These are phyloP conservation scores for Oropetium thomaeum DNA, from an alignment of 176 grass and related monocot genomes.

Conservation along the genomic window DNA sequence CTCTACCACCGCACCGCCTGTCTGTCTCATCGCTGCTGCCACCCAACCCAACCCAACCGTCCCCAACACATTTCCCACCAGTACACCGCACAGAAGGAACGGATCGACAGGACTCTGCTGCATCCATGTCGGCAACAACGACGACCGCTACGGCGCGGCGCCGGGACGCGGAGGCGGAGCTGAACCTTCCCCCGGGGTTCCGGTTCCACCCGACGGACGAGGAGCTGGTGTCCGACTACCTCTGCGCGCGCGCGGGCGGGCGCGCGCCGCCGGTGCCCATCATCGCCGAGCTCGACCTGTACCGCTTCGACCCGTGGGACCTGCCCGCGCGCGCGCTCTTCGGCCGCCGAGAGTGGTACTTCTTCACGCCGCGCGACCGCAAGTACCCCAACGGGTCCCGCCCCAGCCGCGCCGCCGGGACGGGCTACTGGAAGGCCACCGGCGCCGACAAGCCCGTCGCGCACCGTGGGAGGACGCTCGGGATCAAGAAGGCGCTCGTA, in stretches of 20 bases:
- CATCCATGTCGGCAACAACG: background rate
- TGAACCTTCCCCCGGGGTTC: constrained; percentile 77
- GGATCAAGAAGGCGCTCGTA: constrained; percentile 89
- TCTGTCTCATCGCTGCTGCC: background rate
- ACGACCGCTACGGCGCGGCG: background rate
- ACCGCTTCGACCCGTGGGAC: constrained; percentile 74
- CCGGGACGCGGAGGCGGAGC: constrained; percentile 76
- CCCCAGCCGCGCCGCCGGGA: constrained; percentile 57
- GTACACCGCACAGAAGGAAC: background rate
- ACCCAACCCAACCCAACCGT: background rate
- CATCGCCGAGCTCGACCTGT: constrained; percentile 92
- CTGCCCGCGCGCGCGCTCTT: constrained; percentile 64
- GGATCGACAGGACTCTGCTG: too few relatives aligned
- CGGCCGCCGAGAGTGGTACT: constrained; percentile 82
- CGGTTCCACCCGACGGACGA: constrained; percentile 91
- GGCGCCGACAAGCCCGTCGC: constrained; percentile 70
- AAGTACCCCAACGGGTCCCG: constrained; percentile 85
- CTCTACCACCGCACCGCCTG: background rate
- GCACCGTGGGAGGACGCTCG: background rate
- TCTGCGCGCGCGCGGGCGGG: constrained; percentile 42
- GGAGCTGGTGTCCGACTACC: constrained; percentile 83
- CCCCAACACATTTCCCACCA: too few relatives aligned
- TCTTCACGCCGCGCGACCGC: constrained; percentile 80
- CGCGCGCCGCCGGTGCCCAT: constrained; percentile 35
- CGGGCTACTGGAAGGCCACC: constrained; percentile 87